phyloP scores from a whole-genome alignment of 2,329 filamentous ascomycete species.

The Rachicladosporium sp. region DNA sequence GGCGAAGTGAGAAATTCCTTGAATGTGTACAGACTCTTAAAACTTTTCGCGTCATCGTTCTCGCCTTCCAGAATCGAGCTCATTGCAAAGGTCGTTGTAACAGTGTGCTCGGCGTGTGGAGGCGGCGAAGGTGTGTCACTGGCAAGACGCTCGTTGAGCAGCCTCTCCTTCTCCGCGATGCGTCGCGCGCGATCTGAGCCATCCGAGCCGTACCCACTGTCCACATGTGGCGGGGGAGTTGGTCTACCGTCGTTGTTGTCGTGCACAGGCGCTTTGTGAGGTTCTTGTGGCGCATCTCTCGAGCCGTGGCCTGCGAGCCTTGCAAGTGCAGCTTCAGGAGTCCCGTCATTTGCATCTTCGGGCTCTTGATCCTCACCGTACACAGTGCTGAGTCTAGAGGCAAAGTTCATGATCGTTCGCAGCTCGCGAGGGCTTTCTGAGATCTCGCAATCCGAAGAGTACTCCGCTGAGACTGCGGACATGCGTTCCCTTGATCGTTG shows the following conservation, averaged over 20 bases:
- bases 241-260: neutral
- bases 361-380: constrained; percentile 11
- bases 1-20: constrained; percentile 8
- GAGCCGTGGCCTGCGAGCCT: constrained; percentile 12
- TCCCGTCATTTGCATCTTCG: constrained; percentile 4
- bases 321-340: constrained; percentile 16
- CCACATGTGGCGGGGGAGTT: constrained; percentile 6
- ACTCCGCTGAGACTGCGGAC: too few species aligned
- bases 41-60: constrained; percentile 1
- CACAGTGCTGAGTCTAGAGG: constrained; percentile 17
- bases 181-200: constrained; percentile 6
- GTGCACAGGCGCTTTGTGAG: neutral
- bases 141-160: constrained; percentile 8
- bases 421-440: too few species aligned
- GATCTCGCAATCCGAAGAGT: neutral
- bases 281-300: neutral
- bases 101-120: constrained; percentile 1
- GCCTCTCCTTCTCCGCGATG: constrained; percentile 6
- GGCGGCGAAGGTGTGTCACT: neutral
- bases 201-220: constrained; percentile 26
- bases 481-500: too few species aligned
- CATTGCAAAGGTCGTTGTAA: neutral
- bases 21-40: constrained; percentile 12
- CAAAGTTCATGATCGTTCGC: constrained; percentile 7
- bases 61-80: neutral